These are phyloP conservation scores for Pochonia chlamydosporia DNA, from an alignment of 2,329 filamentous ascomycete species.

Conservation along the genomic window DNA sequence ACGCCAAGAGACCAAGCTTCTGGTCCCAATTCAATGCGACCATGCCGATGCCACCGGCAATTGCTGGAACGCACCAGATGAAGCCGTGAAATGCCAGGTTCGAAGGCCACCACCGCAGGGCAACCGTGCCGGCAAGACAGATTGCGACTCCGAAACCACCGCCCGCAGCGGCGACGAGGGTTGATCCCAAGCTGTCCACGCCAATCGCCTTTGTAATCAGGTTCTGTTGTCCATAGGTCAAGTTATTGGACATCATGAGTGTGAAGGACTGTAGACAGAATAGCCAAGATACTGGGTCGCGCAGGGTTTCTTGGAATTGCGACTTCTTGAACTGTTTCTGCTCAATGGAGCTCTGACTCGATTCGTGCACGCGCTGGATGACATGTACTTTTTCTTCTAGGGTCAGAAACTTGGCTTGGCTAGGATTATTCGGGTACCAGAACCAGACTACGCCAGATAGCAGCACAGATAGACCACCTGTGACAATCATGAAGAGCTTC, in stretches of 20 bases:
- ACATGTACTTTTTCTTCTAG: slow-evolving; percentile 35
- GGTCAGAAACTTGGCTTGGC: slow-evolving; percentile 30
- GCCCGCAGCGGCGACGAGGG: slow-evolving; percentile 30
- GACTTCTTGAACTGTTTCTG: slow-evolving; percentile 29
- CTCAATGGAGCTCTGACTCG: slow-evolving; percentile 29
- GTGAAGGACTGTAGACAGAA: slow-evolving; percentile 25
- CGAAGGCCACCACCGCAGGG: slow-evolving; percentile 22
- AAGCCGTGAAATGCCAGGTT: slow-evolving; percentile 24
- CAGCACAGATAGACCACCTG: slow-evolving; percentile 27
- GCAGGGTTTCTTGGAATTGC: slow-evolving; percentile 22
- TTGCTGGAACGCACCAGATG: slow-evolving; percentile 20
- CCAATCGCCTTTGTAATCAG: slow-evolving; percentile 29
- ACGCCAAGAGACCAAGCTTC: slow-evolving; percentile 18
- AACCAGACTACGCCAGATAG: slow-evolving; percentile 29
- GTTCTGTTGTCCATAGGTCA: slow-evolving; percentile 33
- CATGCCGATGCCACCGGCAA: slow-evolving; percentile 21
- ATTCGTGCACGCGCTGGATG: slow-evolving; percentile 24
- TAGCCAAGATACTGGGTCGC: slow-evolving; percentile 25
- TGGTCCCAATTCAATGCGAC: slow-evolving; percentile 20
- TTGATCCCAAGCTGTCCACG: slow-evolving; percentile 30
- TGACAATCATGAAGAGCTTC: slow-evolving; percentile 34
- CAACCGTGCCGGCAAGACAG: slow-evolving; percentile 25
- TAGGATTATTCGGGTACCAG: slow-evolving; percentile 31
- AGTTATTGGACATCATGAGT: slow-evolving; percentile 31
- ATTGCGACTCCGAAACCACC: slow-evolving; percentile 26